Base-by-base conservation (phyloP, 768 basidiomycete genomes). In the Guyanaporus albipodus region DNA sequence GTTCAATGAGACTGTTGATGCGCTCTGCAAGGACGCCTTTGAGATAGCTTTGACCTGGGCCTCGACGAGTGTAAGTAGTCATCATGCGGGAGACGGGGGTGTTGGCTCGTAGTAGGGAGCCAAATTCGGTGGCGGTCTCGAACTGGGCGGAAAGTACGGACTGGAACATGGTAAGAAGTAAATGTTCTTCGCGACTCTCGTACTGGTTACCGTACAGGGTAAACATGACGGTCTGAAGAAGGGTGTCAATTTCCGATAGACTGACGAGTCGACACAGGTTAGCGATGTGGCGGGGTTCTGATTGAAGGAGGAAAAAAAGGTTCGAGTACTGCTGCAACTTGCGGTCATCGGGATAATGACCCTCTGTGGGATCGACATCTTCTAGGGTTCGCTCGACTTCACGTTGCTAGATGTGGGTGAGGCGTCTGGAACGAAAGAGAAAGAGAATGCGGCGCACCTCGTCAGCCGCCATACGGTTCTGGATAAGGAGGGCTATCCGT, bases 41-140 rank as follows among this genome's bases (percentile, higher is more conserved):
- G 54, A 99, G 82, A 67, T 98, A 99, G 59, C 91, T 93, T 69
- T 98, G 96, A 46, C 96, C 96, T 1, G 96, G 96, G 48, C 96
- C 96, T 45, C 96, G 87, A 50, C 96, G 89, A 43, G 96, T 98
- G 70, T 99, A 99, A 17, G 96, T 98, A 36, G 96, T 99, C 96
- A 99, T 99, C 96, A 99, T 99, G 31, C 96, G 86, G 39, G 93
- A 97, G 19, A 99, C 96, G 38, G 96, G 96, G 40, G 96, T 99
- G 69, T 99, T 99, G 49, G 96, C 96, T 44, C 96, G 90, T 23
- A 99, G 81, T 10, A 99, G 78, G 5, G 95, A 98, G n/a, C 95
- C 94, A 57, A 99, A 98, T 67, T 99, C 96, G 44, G 93, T 95
- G 14, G 96, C 93, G 2, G 91, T 97, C 69, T 99, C 96, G 73